These are phyloP conservation scores for Mycena capillaripes DNA, from an alignment of 768 basidiomycete species.

Conservation along the genomic window DNA sequence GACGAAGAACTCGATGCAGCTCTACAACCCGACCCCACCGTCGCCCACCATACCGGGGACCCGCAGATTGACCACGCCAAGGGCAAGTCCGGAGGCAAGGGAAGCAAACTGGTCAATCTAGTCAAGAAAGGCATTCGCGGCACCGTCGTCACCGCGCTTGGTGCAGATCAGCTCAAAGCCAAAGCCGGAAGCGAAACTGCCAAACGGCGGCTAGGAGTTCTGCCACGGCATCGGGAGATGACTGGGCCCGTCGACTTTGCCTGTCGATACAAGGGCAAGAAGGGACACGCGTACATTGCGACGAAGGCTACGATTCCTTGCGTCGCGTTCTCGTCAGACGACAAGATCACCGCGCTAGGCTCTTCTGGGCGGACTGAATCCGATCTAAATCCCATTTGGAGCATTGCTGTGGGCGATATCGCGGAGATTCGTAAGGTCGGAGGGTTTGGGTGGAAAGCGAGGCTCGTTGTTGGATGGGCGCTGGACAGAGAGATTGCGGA, in stretches of 20 bases:
- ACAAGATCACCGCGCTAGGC: slow-evolving; percentile 15
- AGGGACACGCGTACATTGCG: slow-evolving; percentile 20
- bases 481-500: slow-evolving; percentile 44
- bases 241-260: slow-evolving; percentile 24
- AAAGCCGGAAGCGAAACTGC: slow-evolving; percentile 20
- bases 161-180: slow-evolving; percentile 23
- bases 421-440: slow-evolving; percentile 50
- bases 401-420: slow-evolving; percentile 46
- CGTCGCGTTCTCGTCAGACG: slow-evolving; percentile 17
- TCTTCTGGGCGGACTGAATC: slow-evolving; percentile 12
- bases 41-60: slow-evolving; percentile 16
- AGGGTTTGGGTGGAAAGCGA: slow-evolving; percentile 55
- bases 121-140: slow-evolving; percentile 21
- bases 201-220: slow-evolving; percentile 16
- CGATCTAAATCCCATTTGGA: slow-evolving; percentile 38
- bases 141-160: slow-evolving; percentile 19
- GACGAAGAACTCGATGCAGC: slow-evolving; percentile 20
- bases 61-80: slow-evolving; percentile 20
- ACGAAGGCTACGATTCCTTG: slow-evolving; percentile 22
- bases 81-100: slow-evolving; percentile 19
- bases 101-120: slow-evolving; percentile 16
- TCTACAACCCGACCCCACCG: slow-evolving; percentile 15
- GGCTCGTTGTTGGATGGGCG: slow-evolving; percentile 52
- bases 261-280: slow-evolving; percentile 25
- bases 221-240: slow-evolving; percentile 22